These are phyloP conservation scores for Metahyphopichia silvanorum DNA, from an alignment of 805 yeast genomes.

Conservation along the genomic window DNA sequence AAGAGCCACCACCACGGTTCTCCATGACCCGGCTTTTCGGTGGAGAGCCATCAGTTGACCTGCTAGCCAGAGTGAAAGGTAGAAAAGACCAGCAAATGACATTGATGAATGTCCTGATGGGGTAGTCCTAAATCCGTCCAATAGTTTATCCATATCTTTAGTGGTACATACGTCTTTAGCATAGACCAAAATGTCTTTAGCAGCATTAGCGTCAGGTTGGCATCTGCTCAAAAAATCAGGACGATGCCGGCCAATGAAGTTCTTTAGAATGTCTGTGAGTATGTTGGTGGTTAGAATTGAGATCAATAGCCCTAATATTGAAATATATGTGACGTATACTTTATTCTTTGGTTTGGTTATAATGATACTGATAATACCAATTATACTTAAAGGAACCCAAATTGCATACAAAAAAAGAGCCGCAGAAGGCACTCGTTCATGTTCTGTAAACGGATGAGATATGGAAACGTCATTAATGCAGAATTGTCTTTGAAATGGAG, in stretches of 20 bases:
- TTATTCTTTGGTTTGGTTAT: conserved; percentile 52
- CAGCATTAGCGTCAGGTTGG: conserved; percentile 58
- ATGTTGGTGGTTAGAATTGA: conserved; percentile 59
- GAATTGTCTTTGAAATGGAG: conserved; percentile 80
- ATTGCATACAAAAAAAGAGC: conserved; percentile 53
- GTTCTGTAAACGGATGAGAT: conserved; percentile 75
- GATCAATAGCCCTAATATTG: conserved; percentile 63
- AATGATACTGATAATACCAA: conserved; percentile 34
- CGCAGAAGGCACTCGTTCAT: conserved; percentile 64
- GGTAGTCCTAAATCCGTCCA: conserved; percentile 78
- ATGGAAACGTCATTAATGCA: conserved; percentile 70
- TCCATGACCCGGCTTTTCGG: conserved; percentile 58
- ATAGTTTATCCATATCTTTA: conserved; percentile 35
- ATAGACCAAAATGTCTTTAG: conserved; percentile 48
- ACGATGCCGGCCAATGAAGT: conserved; percentile 84
- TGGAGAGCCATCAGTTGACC: conserved; percentile 57
- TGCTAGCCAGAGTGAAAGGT: conserved; percentile 58
- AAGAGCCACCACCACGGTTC: conserved; percentile 47
- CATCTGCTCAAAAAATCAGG: conserved; percentile 93
- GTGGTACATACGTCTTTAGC: conserved; percentile 70
- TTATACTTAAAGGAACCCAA: conserved; percentile 45
- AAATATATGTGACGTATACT: conserved; percentile 56
- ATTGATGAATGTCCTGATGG: conserved; percentile 81
- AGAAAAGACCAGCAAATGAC: conserved; percentile 67
- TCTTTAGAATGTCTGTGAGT: conserved; percentile 71